These are phyloP conservation scores for Camelina neglecta DNA, from an alignment of 345 rosid species.

Conservation along the genomic window DNA sequence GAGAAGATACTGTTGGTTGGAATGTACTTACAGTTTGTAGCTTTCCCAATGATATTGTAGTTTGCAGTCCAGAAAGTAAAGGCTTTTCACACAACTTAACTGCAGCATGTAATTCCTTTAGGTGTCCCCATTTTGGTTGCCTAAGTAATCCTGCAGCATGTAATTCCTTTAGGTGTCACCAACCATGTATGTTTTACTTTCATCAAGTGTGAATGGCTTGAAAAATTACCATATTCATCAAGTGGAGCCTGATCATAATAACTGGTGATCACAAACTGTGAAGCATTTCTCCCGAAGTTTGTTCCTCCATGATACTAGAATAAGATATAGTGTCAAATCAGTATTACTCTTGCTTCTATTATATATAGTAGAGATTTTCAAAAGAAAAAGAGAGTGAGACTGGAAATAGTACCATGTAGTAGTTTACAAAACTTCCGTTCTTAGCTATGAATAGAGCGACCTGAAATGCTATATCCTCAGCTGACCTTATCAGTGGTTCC, in stretches of 20 bases:
- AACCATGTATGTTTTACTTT: too few species aligned
- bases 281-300: constrained; percentile 70
- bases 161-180: too few species aligned
- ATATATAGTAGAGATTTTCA: not conserved
- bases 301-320: constrained; percentile 91
- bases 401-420: constrained; percentile 73
- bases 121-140: constrained; percentile 88
- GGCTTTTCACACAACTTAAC: constrained; percentile 61
- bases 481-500: constrained; percentile 55
- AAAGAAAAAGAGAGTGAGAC: not conserved
- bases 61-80: constrained; percentile 55
- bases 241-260: constrained; percentile 86
- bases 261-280: constrained; percentile 60
- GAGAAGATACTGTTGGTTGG: constrained; percentile 15
- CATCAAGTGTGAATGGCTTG: constrained; percentile 1
- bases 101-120: constrained; percentile 70
- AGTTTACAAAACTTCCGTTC: constrained; percentile 83
- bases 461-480: constrained; percentile 79
- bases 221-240: constrained; percentile 75
- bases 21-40: constrained; percentile 62
- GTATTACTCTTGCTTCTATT: constrained; percentile 1
- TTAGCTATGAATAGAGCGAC: constrained; percentile 72
- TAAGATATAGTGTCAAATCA: constrained; percentile 14
- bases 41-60: constrained; percentile 49
- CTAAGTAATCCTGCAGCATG: constrained; percentile 57